Evolutionary conservation across 768 basidiomycete species (phyloP).

Genomic region (Pleurotus citrinopileatus): DNA sequence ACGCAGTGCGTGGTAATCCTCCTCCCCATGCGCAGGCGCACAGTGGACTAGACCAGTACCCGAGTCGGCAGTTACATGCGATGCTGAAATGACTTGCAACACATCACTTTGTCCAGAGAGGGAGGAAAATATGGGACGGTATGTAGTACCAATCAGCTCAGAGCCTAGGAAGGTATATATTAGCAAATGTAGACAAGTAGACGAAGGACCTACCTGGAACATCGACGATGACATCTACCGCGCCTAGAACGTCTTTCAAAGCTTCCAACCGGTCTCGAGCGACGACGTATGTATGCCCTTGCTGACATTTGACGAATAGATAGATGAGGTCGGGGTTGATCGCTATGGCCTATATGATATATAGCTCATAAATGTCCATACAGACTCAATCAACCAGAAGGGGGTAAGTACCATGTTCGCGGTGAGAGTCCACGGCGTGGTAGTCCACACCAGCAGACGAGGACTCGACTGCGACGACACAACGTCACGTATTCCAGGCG

Average conservation of each 20-base stretch:
- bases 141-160: constrained; percentile 57
- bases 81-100: constrained; percentile 58
- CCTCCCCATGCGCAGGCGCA: constrained; percentile 91
- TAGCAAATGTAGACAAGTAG: background rate
- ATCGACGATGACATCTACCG: constrained; percentile 31
- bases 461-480: constrained; percentile 30
- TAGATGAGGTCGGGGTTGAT: constrained; percentile 76
- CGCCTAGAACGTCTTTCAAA: constrained; percentile 32
- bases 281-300: constrained; percentile 36
- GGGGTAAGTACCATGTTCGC: constrained; percentile 80
- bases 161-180: constrained; percentile 32
- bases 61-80: constrained; percentile 81
- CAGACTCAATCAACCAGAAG: background rate
- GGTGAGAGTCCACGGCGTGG: constrained; percentile 95
- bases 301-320: constrained; percentile 40
- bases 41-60: constrained; percentile 96
- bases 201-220: constrained; percentile 30
- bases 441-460: constrained; percentile 88
- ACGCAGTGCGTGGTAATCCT: constrained; percentile 85
- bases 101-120: constrained; percentile 25
- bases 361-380: constrained; percentile 7
- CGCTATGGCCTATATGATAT: constrained; percentile 71
- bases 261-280: constrained; percentile 49
- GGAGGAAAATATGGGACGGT: constrained; percentile 58
- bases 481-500: constrained; percentile 27